Percentiles rank a stretch among this genome's conserved stretches.
Conservation (phyloP, 129 eudicot genomes). For the Artemisia tridentata region DNA sequence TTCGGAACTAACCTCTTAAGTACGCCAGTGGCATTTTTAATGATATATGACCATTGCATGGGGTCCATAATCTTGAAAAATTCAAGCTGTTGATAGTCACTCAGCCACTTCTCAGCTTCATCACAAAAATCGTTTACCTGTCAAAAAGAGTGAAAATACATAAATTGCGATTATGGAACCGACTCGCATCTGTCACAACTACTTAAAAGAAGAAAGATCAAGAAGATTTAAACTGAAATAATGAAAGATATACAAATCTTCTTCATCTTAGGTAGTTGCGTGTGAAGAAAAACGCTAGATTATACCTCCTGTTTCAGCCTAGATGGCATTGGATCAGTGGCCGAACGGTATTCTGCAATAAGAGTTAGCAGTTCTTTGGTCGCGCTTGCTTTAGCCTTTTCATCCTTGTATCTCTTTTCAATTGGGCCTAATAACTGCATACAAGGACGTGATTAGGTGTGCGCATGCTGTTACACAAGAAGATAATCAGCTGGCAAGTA, state of each 20-base stretch:
- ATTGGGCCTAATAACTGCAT: conserved; percentile 66
- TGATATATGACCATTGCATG: neutral
- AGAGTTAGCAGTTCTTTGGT: conserved; percentile 33
- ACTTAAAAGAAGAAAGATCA: neutral
- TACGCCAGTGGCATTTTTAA: neutral
- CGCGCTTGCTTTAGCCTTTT: conserved; percentile 57
- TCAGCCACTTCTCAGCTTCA: neutral
- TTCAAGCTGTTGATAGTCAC: neutral
- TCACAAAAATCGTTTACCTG: neutral
- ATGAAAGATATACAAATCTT: too few species aligned
- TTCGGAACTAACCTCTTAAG: too few species aligned
- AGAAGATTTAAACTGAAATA: neutral
- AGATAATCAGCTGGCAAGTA: neutral
- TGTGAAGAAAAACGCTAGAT: too few species aligned
- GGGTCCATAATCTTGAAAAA: neutral
- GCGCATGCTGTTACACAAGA: neutral
- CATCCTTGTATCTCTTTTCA: conserved; percentile 67
- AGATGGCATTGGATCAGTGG: conserved; percentile 47
- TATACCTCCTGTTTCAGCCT: conserved; percentile 51
- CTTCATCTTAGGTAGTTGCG: too few species aligned
- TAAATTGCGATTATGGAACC: neutral
- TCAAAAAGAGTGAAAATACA: neutral
- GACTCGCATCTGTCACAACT: neutral
- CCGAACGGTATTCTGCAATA: conserved; percentile 44
- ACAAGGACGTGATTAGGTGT: conserved; percentile 16